Percentiles rank a stretch among this genome's conserved stretches.
Conservation (phyloP, 2,329 filamentous ascomycete genomes). For the Curvularia hawaiiensis region DNA sequence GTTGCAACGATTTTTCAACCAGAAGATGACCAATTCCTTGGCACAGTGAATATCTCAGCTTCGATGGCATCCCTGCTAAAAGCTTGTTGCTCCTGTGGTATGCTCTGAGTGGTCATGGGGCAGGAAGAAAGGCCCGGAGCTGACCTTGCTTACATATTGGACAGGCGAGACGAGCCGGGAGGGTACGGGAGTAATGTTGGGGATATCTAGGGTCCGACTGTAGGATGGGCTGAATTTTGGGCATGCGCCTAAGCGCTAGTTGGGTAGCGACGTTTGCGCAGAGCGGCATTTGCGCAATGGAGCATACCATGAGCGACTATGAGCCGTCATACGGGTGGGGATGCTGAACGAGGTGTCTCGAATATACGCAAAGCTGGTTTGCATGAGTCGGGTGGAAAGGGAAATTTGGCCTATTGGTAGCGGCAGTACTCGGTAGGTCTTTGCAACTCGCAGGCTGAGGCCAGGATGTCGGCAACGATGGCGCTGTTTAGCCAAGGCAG, state of each 20-base stretch:
- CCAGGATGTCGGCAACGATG: neutral
- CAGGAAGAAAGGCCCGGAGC: neutral
- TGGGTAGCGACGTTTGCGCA: neutral
- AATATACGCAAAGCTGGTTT: neutral
- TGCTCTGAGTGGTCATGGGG: neutral
- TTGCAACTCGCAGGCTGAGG: neutral
- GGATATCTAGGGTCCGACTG: constrained; percentile 1
- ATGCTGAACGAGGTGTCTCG: neutral
- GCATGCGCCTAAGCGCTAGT: neutral
- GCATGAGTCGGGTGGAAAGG: neutral
- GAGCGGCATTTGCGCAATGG: neutral
- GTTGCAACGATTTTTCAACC: neutral
- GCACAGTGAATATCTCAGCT: constrained; percentile 12
- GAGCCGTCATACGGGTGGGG: neutral
- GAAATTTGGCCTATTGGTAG: too few species aligned
- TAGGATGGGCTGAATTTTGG: neutral
- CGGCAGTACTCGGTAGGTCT: neutral
- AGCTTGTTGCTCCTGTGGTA: constrained; percentile 14
- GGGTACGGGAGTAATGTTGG: neutral
- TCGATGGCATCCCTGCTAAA: constrained; percentile 5
- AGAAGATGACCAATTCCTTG: neutral
- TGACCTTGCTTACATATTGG: constrained; percentile 5
- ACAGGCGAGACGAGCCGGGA: constrained; percentile 7
- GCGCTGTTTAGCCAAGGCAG: neutral
- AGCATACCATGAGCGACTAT: neutral